Evolutionary conservation across 345 rosid species (phyloP).

Genomic region (Excoecaria cochinchinensis): DNA sequence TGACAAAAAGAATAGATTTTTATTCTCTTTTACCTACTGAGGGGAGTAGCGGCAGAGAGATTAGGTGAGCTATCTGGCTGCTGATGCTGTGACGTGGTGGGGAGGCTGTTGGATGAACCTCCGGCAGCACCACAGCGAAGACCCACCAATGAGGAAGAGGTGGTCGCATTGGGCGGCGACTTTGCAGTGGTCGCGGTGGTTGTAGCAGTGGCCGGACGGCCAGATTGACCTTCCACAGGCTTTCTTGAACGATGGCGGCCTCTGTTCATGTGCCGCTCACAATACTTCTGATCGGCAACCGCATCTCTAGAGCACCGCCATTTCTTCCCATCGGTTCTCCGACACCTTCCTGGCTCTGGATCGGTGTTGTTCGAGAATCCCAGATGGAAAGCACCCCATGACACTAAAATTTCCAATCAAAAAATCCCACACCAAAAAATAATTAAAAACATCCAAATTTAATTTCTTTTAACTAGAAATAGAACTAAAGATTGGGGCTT

Average conservation of each 20-base stretch:
- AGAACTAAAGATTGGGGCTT: background rate
- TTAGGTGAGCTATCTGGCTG: constrained; percentile 35
- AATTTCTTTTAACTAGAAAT: background rate
- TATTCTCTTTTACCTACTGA: constrained; percentile 8
- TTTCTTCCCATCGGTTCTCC: constrained; percentile 99
- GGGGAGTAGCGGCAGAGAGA: constrained; percentile 18
- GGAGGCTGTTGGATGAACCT: constrained; percentile 36
- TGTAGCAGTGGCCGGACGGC: constrained; percentile 59
- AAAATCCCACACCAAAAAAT: background rate
- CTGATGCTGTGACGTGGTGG: constrained; percentile 38
- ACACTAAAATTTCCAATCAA: constrained; percentile 36
- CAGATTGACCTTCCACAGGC: constrained; percentile 99
- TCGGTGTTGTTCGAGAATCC: constrained; percentile 79
- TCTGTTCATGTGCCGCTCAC: constrained; percentile 95
- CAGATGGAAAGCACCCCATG: constrained; percentile 79
- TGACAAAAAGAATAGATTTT: background rate
- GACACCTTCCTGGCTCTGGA: constrained; percentile 95
- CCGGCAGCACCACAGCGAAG: constrained; percentile 26
- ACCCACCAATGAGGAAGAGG: constrained; percentile 1
- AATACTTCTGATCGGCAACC: constrained; percentile 87
- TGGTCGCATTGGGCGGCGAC: background rate
- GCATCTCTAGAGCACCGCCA: constrained; percentile 99
- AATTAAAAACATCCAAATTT: background rate
- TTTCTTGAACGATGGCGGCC: constrained; percentile 99
- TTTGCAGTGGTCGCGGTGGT: background rate